Percentiles rank a stretch among this genome's conserved stretches.
Conservation (phyloP, 2,329 filamentous ascomycete species). For the Cladosporium sp. region DNA sequence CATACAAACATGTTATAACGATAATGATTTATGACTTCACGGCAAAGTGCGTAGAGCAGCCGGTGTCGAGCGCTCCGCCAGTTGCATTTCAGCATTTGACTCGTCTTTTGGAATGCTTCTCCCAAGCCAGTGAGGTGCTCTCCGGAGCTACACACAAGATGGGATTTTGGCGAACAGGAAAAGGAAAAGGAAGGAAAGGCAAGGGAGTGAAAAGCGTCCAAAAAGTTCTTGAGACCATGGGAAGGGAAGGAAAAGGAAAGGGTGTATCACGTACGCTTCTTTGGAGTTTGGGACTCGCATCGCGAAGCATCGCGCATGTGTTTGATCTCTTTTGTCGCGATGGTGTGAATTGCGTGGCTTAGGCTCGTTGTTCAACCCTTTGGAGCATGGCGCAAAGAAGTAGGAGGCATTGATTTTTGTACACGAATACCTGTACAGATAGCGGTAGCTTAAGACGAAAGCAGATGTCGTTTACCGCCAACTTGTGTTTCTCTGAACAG, state of each 20-base stretch:
- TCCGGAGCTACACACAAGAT: neutral
- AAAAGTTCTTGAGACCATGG: constrained; percentile 2
- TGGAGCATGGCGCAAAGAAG: neutral
- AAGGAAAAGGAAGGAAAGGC: constrained; percentile 1
- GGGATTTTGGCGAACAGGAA: neutral
- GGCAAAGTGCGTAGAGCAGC: constrained; percentile 12
- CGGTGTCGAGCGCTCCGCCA: constrained; percentile 11
- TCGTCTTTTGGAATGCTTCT: constrained; percentile 8
- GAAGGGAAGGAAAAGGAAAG: neutral
- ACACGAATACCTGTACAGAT: constrained; percentile 5
- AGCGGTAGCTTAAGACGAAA: constrained; percentile 1
- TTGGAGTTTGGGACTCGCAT: neutral
- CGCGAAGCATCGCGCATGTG: neutral
- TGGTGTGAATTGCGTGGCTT: neutral
- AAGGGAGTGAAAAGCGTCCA: neutral
- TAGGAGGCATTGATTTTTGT: neutral
- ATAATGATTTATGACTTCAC: constrained; percentile 13
- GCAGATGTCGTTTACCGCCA: neutral
- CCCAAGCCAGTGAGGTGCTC: constrained; percentile 4
- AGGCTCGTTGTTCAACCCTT: constrained; percentile 6
- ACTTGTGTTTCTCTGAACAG: neutral
- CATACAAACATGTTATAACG: constrained; percentile 11
- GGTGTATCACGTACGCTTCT: neutral
- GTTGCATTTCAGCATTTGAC: constrained; percentile 7
- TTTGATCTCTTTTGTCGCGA: neutral